Percentiles rank a stretch among this genome's conserved stretches.
These are phyloP conservation scores for Nitzschia sp. DNA, from an alignment of 108 stramenopile genomes.

Conservation along the genomic window DNA sequence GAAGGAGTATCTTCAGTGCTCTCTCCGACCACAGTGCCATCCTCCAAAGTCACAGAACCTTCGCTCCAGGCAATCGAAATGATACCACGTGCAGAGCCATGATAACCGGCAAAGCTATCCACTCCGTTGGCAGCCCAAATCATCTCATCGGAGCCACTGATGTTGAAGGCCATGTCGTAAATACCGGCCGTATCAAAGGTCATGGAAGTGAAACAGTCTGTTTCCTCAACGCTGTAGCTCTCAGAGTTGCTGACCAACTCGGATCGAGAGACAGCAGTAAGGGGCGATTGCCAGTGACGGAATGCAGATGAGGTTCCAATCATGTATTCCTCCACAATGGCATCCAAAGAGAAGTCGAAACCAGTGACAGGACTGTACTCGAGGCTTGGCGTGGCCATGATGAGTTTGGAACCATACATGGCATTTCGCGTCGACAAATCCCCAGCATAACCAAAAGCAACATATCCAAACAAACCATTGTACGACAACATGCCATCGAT, in stretches of 20 bases:
- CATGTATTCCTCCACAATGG: constrained; percentile 41
- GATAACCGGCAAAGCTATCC: constrained; percentile 55
- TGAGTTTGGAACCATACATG: constrained; percentile 31
- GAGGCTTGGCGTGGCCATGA: constrained; percentile 30
- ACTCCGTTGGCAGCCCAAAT: constrained; percentile 64
- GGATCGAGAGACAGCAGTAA: background rate
- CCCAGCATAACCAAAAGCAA: background rate
- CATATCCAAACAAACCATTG: constrained; percentile 57
- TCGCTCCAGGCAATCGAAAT: too few relatives aligned
- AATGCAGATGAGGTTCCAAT: constrained; percentile 49
- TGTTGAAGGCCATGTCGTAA: constrained; percentile 44
- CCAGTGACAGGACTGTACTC: constrained; percentile 17
- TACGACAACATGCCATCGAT: constrained; percentile 44
- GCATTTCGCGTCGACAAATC: background rate
- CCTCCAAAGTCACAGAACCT: too few relatives aligned
- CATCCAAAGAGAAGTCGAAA: constrained; percentile 31
- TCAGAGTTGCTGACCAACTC: background rate
- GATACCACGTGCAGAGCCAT: constrained; percentile 16
- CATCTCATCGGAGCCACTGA: constrained; percentile 54
- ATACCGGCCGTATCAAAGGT: constrained; percentile 52
- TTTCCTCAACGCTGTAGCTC: constrained; percentile 12
- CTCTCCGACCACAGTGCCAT: too few relatives aligned
- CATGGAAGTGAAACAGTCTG: constrained; percentile 63
- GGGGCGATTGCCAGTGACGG: constrained; percentile 57
- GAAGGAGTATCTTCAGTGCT: too few relatives aligned